phyloP scores from a whole-genome alignment of 352 stramenopile species.

The Stephanocyclus meneghinianus region DNA sequence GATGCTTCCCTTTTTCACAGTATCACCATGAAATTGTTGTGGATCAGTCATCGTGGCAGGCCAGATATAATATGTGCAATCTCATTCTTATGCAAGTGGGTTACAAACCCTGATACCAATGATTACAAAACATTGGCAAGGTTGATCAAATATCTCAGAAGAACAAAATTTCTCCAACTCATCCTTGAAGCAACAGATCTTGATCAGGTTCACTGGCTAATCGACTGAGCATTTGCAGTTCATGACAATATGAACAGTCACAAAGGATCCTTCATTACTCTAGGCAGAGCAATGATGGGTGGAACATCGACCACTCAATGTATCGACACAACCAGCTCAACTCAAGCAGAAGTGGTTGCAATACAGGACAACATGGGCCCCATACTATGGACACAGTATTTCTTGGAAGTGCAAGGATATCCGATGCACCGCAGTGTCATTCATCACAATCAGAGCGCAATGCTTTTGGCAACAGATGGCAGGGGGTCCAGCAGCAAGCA shows the following conservation, averaged over 20 bases:
- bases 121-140: conserved; percentile 39
- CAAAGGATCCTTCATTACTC: conserved; percentile 42
- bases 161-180: conserved; percentile 25
- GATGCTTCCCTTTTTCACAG: conserved; percentile 9
- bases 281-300: conserved; percentile 29
- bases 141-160: conserved; percentile 38
- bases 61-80: no score
- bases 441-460: no score
- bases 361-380: conserved; percentile 3
- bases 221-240: conserved; percentile 45
- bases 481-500: no score
- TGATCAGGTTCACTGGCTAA: conserved; percentile 22
- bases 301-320: conserved; percentile 2
- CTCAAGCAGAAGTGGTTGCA: no score
- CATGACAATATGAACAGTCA: conserved; percentile 50
- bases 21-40: conserved; percentile 24
- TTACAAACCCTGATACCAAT: conserved; percentile 18
- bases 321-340: no score
- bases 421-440: no score
- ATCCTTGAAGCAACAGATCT: conserved; percentile 7
- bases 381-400: conserved; percentile 29
- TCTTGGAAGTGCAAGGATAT: neutral
- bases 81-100: neutral
- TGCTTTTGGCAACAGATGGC: no score
- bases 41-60: conserved; percentile 36